Base-by-base conservation (phyloP, 2,329 filamentous ascomycete genomes). In the Pestalotiopsis fici region DNA sequence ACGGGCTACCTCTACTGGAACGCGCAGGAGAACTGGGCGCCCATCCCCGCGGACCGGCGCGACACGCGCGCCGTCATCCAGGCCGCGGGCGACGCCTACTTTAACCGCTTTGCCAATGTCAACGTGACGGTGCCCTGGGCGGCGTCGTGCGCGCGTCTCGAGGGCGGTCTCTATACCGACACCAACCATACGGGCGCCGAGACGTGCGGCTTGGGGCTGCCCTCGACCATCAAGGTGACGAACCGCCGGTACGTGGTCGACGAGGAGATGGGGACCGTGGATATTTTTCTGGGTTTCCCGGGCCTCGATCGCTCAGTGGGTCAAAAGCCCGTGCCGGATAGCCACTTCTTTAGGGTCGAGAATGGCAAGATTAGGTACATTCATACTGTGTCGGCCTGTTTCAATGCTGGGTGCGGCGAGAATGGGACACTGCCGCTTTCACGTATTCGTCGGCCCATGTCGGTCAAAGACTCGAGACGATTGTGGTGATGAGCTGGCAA, bases 71-170 rank as follows among this genome's bases (percentile, higher is more conserved):
- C 70, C 13, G 75, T 73, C 1, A 78, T 81, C 65, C 74, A 80
- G 72, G 78, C 78, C 0, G 79, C 78, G 0, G 79, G 72, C 2
- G 79, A 81, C 39, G 79, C 79, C 0, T 81, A 81, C 61, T 72
- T 77, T 35, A 76, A 81, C 62, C 70, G 80, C 59, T 81, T 80
- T 67, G 74, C 74, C 65, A 74, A 80, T 70, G 79, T 78, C 73
- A 74, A 68, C 31, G 78, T 79, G 25, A 71, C 69, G 37, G 79
- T 81, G 12, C 79, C 79, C 12, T 81, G 79, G 78, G 79, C 79
- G 15, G 67, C 65, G 12, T 79, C 79, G 1, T 81, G 79, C 65
- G 77, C 76, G 0, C 72, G 79, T 13, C 74, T 81, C 23, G 79
- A 81, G 69, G 79, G 79, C 6, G 79, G 79, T 2, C 35, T 69